Evolutionary conservation across 805 yeast genomes (phyloP).

Genomic region (Starmerella roubikii): DNA sequence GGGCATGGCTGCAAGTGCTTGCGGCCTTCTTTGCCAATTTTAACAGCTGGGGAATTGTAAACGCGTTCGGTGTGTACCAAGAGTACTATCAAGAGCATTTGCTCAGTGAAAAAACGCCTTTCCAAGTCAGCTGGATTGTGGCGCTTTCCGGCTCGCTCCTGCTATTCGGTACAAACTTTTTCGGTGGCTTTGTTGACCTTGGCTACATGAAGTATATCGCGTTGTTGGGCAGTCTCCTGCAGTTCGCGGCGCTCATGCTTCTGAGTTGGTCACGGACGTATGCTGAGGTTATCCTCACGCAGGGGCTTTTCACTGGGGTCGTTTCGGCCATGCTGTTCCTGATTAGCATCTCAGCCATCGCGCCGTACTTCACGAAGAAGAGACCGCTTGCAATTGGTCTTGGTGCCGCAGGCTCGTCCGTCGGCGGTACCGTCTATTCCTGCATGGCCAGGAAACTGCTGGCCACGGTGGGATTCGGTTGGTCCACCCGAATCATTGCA

Average conservation of each 20-base stretch:
- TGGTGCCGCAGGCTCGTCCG: constrained; percentile 38
- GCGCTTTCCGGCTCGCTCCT: constrained; percentile 15
- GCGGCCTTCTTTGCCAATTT: constrained; percentile 20
- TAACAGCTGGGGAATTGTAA: constrained; percentile 21
- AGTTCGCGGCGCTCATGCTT: constrained; percentile 24
- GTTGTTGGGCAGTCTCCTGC: constrained; percentile 19
- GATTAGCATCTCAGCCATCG: constrained; percentile 32
- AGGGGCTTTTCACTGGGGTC: constrained; percentile 37
- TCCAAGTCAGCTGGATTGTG: constrained; percentile 20
- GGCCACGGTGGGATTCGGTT: constrained; percentile 35
- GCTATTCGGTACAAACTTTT: constrained; percentile 17
- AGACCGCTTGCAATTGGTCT: constrained; percentile 36
- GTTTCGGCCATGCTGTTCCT: constrained; percentile 34
- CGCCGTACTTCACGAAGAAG: constrained; percentile 34
- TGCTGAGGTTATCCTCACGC: constrained; percentile 40
- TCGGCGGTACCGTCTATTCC: constrained; percentile 40
- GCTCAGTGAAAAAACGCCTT: constrained; percentile 8
- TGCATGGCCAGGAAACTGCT: constrained; percentile 33
- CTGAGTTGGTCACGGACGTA: constrained; percentile 28
- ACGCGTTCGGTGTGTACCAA: constrained; percentile 21
- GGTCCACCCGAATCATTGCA: constrained; percentile 41
- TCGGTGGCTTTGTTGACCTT: constrained; percentile 24
- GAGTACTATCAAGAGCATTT: constrained; percentile 15
- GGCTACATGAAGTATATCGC: constrained; percentile 21
- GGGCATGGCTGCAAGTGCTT: constrained; percentile 21